Conservation (phyloP, 768 basidiomycete species). For the Daedaleopsis nitida region DNA sequence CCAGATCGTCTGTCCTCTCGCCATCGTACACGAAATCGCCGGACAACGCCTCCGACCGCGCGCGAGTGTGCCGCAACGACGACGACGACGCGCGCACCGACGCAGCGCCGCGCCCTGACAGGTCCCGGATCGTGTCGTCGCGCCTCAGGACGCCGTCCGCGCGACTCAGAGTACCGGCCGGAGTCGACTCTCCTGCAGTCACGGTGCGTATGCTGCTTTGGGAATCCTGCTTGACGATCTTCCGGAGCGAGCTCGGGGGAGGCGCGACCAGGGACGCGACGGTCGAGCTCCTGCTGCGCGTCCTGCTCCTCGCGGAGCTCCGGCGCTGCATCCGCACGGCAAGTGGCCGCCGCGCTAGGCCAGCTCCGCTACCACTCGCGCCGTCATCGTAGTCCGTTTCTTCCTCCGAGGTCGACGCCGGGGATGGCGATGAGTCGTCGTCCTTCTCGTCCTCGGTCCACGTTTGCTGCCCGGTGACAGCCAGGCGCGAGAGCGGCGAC, state of each 20-base stretch:
- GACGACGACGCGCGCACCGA: constrained; percentile 10
- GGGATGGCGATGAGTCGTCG: constrained; percentile 52
- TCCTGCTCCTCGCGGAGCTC: constrained; percentile 29
- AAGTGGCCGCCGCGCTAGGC: constrained; percentile 23
- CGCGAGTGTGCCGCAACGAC: constrained; percentile 15
- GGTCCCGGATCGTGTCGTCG: constrained; percentile 24
- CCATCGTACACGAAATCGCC: constrained; percentile 18
- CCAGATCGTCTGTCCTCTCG: neutral
- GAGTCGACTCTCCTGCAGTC: constrained; percentile 51
- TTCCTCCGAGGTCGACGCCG: constrained; percentile 50
- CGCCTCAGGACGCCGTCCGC: constrained; percentile 15
- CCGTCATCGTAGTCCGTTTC: constrained; percentile 15
- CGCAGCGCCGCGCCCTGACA: constrained; percentile 2
- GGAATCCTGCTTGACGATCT: constrained; percentile 52
- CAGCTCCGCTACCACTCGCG: constrained; percentile 14
- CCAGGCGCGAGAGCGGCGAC: constrained; percentile 67
- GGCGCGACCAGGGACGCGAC: constrained; percentile 60
- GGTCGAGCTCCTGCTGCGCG: constrained; percentile 66
- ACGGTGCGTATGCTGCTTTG: constrained; percentile 74
- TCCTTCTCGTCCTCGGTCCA: constrained; percentile 60
- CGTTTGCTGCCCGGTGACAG: constrained; percentile 43
- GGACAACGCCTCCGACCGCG: constrained; percentile 25
- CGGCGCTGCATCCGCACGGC: constrained; percentile 6
- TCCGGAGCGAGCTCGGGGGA: constrained; percentile 15
- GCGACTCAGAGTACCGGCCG: constrained; percentile 24